These are phyloP conservation scores for Blastocladiella emersonii DNA, from an alignment of 371 early-diverging fungal genomes.

Conservation along the genomic window DNA sequence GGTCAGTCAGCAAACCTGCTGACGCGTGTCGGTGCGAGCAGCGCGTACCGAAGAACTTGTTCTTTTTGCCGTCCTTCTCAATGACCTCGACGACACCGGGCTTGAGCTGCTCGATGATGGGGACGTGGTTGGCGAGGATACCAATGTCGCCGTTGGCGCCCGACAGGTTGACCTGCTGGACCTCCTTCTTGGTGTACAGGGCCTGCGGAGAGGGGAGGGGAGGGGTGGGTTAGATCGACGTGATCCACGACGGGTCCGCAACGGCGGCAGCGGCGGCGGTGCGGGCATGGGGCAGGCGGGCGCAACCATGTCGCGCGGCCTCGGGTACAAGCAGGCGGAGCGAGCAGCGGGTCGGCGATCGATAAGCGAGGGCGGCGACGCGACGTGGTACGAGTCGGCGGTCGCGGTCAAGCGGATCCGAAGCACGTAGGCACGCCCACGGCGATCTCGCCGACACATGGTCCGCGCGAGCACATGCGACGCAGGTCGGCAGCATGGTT, in stretches of 20 bases:
- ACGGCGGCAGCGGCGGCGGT: no score
- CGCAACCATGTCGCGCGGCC: background rate
- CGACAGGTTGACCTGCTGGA: conserved; percentile 86
- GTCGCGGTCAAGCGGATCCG: no score
- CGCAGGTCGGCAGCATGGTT: no score
- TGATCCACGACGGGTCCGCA: background rate
- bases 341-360: no score
- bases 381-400: no score
- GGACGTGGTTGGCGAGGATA: conserved; percentile 95
- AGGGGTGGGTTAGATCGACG: no score
- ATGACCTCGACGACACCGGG: conserved; percentile 83
- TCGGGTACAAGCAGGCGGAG: no score
- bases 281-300: background rate
- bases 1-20: background rate
- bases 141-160: conserved; percentile 94
- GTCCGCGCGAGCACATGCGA: no score
- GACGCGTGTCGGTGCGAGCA: no score
- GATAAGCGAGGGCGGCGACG: no score
- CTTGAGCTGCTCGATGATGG: conserved; percentile 88
- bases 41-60: conserved; percentile 82
- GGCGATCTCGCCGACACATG: no score
- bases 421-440: no score
- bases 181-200: conserved; percentile 58
- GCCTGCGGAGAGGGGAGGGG: conserved; percentile 21
- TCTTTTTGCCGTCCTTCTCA: conserved; percentile 51